These are phyloP conservation scores for Lumnitzera racemosa DNA, from an alignment of 345 rosid genomes.

Conservation along the genomic window DNA sequence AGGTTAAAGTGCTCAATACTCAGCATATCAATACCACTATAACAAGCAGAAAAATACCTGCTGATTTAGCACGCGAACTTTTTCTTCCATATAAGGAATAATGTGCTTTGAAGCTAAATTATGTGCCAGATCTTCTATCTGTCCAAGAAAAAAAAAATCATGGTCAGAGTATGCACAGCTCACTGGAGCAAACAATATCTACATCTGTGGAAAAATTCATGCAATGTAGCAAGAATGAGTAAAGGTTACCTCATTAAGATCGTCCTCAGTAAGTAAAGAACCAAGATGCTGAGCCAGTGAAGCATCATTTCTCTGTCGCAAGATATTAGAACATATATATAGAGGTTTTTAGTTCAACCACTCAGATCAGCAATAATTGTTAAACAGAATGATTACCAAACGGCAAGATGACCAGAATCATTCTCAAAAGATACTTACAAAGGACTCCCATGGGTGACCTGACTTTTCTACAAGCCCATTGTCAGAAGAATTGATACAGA, in stretches of 20 bases:
- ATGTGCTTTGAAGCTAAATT: slow-evolving; percentile 81
- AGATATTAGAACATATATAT: slow-evolving; percentile 10
- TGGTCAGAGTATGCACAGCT: neutral
- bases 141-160: slow-evolving; percentile 4
- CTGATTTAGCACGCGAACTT: slow-evolving; percentile 81
- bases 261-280: slow-evolving; percentile 67
- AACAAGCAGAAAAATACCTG: slow-evolving; percentile 41
- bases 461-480: slow-evolving; percentile 54
- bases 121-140: slow-evolving; percentile 86
- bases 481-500: slow-evolving; percentile 85
- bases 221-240: slow-evolving; percentile 13
- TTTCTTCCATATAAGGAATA: slow-evolving; percentile 97
- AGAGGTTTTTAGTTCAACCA: slow-evolving; percentile 8
- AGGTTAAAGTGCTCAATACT: slow-evolving; percentile 1
- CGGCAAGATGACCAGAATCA: neutral
- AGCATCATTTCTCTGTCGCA: slow-evolving; percentile 58
- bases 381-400: neutral
- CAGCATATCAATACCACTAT: neutral
- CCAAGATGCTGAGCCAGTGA: slow-evolving; percentile 47
- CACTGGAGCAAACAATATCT: slow-evolving; percentile 7
- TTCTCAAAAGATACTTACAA: slow-evolving; percentile 33
- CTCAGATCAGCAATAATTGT: neutral
- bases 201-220: slow-evolving; percentile 14
- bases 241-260: slow-evolving; percentile 53
- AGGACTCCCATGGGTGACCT: slow-evolving; percentile 61